Conservation (phyloP, 306 rosid species). For the Quercus glauca region DNA sequence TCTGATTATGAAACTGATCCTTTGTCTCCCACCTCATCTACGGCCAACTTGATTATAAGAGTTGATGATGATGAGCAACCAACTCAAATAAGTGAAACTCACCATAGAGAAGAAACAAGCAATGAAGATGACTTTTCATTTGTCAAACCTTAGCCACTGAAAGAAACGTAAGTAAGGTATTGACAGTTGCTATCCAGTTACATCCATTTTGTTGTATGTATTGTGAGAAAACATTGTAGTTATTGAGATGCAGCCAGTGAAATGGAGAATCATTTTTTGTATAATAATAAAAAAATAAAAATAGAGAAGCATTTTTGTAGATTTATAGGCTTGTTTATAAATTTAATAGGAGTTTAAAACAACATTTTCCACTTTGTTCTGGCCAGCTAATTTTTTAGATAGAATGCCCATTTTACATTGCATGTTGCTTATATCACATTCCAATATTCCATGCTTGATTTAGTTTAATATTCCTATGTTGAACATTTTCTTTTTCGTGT, state of each 20-base stretch:
- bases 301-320: neutral
- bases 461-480: no score
- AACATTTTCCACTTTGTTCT: neutral
- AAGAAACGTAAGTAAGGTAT: slow-evolving; percentile 7
- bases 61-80: slow-evolving; percentile 37
- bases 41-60: slow-evolving; percentile 27
- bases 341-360: neutral
- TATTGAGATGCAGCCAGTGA: neutral
- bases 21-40: slow-evolving; percentile 26
- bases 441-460: no score
- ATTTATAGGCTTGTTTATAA: neutral
- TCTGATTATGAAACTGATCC: slow-evolving; percentile 43
- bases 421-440: no score
- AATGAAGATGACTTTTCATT: slow-evolving; percentile 51
- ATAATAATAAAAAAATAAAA: neutral
- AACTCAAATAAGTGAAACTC: slow-evolving; percentile 22
- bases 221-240: neutral
- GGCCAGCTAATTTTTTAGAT: no score
- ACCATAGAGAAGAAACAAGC: slow-evolving; percentile 24
- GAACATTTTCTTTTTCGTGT: no score
- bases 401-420: no score
- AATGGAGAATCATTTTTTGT: neutral
- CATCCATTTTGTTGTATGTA: neutral
- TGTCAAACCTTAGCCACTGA: slow-evolving; percentile 22
- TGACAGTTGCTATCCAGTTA: neutral